Conservation (phyloP, 2,329 filamentous ascomycete genomes). For the Cladobotryum protrusum region DNA sequence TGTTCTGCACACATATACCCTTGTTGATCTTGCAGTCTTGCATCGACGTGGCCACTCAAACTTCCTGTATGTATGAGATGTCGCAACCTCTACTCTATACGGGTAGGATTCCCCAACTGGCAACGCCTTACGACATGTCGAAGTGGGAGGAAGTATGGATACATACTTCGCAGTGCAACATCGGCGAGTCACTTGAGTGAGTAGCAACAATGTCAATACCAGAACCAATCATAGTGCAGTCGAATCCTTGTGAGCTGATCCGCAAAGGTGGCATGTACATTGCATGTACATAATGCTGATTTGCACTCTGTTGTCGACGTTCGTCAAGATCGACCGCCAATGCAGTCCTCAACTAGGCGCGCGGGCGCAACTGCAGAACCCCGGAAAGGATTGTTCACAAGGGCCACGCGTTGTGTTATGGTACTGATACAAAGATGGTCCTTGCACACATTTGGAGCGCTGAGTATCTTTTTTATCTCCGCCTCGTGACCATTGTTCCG, state of each 20-base stretch:
- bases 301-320: neutral
- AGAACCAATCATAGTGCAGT: no score
- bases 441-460: no score
- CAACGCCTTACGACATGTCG: neutral
- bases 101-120: neutral
- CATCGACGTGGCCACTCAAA: neutral
- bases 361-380: conserved; percentile 4
- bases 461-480: conserved; percentile 1
- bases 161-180: neutral
- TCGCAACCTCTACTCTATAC: neutral
- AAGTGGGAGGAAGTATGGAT: no score
- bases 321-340: conserved; percentile 11
- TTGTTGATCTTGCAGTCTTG: neutral
- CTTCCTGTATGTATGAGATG: neutral
- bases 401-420: conserved; percentile 2
- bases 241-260: no score
- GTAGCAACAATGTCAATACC: no score
- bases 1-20: neutral
- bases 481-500: conserved; percentile 10
- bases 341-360: conserved; percentile 8
- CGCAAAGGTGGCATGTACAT: no score
- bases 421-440: conserved; percentile 6
- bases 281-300: no score
- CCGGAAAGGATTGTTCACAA: neutral
- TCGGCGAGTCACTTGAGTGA: neutral